phyloP scores from a whole-genome alignment of 495 filamentous ascomycete genomes.

The Arthonia radiata region DNA sequence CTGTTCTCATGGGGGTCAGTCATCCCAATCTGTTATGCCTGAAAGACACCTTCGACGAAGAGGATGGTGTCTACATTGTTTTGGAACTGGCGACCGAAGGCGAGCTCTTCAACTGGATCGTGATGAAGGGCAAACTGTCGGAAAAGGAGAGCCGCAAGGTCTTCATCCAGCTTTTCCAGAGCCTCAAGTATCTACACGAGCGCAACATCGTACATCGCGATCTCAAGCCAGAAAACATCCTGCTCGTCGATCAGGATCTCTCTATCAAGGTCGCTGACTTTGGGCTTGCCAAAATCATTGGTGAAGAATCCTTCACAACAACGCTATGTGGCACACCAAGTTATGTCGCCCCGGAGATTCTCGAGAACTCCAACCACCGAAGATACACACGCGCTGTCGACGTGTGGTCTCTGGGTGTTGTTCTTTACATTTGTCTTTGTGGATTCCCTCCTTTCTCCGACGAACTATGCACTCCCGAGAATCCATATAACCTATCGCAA shows the following conservation, averaged over 20 bases:
- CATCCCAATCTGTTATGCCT: slow-evolving; percentile 89
- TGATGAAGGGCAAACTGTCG: slow-evolving; percentile 62
- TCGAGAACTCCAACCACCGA: slow-evolving; percentile 49
- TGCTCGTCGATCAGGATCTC: slow-evolving; percentile 60
- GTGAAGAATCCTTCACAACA: slow-evolving; percentile 94
- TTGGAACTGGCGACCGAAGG: slow-evolving; percentile 79
- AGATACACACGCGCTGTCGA: slow-evolving; percentile 91
- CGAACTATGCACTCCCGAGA: slow-evolving; percentile 51
- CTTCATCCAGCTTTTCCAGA: slow-evolving; percentile 80
- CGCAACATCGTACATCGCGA: slow-evolving; percentile 94
- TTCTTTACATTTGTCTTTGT: slow-evolving; percentile 97
- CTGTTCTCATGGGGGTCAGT: slow-evolving; percentile 81
- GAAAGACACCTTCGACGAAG: slow-evolving; percentile 86
- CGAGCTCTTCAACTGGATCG: slow-evolving; percentile 86
- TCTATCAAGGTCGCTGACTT: slow-evolving; percentile 91
- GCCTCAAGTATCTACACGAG: slow-evolving; percentile 87
- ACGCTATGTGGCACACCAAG: slow-evolving; percentile 91
- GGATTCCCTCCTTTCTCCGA: slow-evolving; percentile 95
- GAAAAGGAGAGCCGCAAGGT: slow-evolving; percentile 67
- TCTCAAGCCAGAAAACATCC: slow-evolving; percentile 96
- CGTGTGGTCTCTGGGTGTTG: slow-evolving; percentile 90
- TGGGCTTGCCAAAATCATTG: slow-evolving; percentile 94
- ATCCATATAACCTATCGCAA: slow-evolving; percentile 70
- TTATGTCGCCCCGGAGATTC: slow-evolving; percentile 89
- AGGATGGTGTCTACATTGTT: slow-evolving; percentile 72